Evolutionary conservation across 2,329 filamentous ascomycete genomes (phyloP).

Genomic region (Seiridium unicorne): DNA sequence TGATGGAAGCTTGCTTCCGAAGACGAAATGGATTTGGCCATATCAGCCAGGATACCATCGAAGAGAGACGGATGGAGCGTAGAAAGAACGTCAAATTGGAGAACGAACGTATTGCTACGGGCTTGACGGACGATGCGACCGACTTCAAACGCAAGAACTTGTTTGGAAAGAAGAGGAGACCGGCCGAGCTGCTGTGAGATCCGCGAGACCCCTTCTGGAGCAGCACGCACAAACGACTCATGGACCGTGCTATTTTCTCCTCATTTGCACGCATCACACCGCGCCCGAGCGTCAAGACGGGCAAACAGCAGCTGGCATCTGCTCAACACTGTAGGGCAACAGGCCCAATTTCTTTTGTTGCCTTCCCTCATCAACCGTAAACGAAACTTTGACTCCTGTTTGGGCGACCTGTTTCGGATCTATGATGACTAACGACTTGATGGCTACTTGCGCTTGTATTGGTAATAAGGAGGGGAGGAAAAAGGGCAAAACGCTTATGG

Average conservation of each 20-base stretch:
- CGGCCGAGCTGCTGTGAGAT: not conserved
- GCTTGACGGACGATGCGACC: constrained; percentile 24
- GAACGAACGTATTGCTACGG: constrained; percentile 32
- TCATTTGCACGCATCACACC: not conserved
- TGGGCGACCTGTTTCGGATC: not conserved
- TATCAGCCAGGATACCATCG: constrained; percentile 78
- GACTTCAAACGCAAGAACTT: constrained; percentile 41
- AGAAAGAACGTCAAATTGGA: constrained; percentile 50
- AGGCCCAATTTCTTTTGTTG: not conserved
- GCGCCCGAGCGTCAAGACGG: not conserved
- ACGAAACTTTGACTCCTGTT: too few relatives aligned
- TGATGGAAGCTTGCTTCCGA: constrained; percentile 82
- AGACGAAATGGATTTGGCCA: constrained; percentile 78
- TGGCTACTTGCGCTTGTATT: constrained; percentile 1
- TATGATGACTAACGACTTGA: constrained; percentile 5
- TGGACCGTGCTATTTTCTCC: too few relatives aligned
- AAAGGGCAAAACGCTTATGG: not conserved
- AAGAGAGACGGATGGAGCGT: constrained; percentile 70
- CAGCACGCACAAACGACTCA: not conserved
- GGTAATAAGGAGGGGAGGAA: not conserved
- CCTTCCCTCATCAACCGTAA: not conserved
- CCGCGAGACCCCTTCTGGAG: not conserved
- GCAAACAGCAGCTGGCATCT: not conserved
- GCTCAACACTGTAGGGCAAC: not conserved
- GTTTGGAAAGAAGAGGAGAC: constrained; percentile 25